Conservation (phyloP, 768 basidiomycete genomes). For the Chalciporus pseudorubinellus region DNA sequence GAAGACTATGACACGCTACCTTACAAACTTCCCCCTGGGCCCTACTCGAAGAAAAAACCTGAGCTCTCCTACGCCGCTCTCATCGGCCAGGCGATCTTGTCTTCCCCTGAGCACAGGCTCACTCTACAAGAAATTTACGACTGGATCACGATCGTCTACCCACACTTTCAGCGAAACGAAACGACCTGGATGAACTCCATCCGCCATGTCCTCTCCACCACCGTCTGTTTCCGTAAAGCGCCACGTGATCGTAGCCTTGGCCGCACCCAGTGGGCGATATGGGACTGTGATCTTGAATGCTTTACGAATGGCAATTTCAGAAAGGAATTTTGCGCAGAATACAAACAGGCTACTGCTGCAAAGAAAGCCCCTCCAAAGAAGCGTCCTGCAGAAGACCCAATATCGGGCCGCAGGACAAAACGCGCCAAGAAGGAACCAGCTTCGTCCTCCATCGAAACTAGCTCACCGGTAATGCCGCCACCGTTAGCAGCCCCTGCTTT, state of each 20-base stretch:
- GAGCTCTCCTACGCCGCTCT: conserved; percentile 91
- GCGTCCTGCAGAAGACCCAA: conserved; percentile 37
- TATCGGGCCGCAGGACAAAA: conserved; percentile 45
- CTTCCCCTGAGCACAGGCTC: conserved; percentile 78
- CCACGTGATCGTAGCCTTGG: conserved; percentile 74
- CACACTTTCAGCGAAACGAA: conserved; percentile 89
- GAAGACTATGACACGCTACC: conserved; percentile 67
- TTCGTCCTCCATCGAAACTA: conserved; percentile 21
- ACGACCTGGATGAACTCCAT: conserved; percentile 98
- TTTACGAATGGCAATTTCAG: conserved; percentile 83
- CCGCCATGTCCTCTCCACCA: conserved; percentile 93
- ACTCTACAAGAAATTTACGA: conserved; percentile 96
- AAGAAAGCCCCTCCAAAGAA: conserved; percentile 37
- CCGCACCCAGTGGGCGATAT: conserved; percentile 86
- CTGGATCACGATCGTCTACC: conserved; percentile 92
- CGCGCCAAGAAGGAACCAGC: conserved; percentile 40
- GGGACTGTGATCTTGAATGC: conserved; percentile 76
- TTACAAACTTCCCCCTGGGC: conserved; percentile 79
- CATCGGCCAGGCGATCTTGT: conserved; percentile 91
- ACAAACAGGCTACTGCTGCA: conserved; percentile 27
- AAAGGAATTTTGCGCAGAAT: conserved; percentile 51
- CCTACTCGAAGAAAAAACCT: conserved; percentile 78
- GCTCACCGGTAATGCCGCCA: conserved; percentile 15
- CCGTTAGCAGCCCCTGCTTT: conserved; percentile 21
- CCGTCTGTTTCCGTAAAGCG: conserved; percentile 86